Base-by-base conservation (phyloP, 805 yeast genomes). In the Lipomyces oligophaga region DNA sequence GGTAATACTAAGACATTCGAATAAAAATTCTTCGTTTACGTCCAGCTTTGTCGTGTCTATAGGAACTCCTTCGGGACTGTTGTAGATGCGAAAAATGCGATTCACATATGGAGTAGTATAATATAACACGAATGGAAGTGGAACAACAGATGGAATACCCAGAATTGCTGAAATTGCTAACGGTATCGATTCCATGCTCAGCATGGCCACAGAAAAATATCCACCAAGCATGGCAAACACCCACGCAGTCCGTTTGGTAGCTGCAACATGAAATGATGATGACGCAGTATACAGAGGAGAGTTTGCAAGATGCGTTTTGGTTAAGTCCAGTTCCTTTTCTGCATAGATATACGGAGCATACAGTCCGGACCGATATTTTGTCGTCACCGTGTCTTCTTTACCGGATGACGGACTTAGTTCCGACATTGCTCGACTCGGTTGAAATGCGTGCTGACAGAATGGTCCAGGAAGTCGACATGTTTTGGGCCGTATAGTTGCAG, bases 81-180 rank as follows among this genome's bases (percentile, higher is more conserved):
- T 73, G 61, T 85, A 85, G 19, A 85, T 68, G 36, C 95, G 67
- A 66, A 77, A 84, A 13, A 86, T 77, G 52, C 86, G 69, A 2
- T 85, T 70, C 25, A 86, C 95, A 55, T 82, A 83, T 43, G 85
- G 80, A 27, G 71, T 68, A 2, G 85, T 76, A 41, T 78, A 71
- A 59, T 72, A 79, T 16, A 70, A 70, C 2, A 77, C 66, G 1
- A 79, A 63, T 0, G 94, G 93, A 2, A 76, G 64, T 3, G 85
- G 82, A 13, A 78, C 50, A 1, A 77, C 60, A 0, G 77, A 59
- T 3, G 79, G 55, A 4, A 74, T 58, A 1, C 74, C 67, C 21
- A 72, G 63, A 3, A 67, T 33, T 31, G 66, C 54, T 2, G 78
- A 76, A 50, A 78, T 66, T 15, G 73, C 67, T 4, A 74, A 76